Evolutionary conservation across 2,329 filamentous ascomycete species (phyloP), one percentile per base, ranked within the genome.

Genomic region (Chalaropsis thielavioides): DNA sequence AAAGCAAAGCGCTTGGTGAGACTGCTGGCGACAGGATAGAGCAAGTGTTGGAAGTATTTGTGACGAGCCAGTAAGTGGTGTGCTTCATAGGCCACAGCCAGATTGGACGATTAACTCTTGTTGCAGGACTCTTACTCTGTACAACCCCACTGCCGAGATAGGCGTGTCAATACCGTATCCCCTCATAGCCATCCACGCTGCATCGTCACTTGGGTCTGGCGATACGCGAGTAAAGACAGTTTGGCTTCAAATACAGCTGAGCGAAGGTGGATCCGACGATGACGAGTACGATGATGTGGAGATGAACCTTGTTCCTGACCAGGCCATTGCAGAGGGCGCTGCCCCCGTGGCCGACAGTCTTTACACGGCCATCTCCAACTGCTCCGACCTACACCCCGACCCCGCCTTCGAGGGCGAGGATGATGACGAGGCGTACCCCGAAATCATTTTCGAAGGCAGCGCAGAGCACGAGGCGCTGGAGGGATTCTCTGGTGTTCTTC

Each of bases 311-410:
- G 76, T 87, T 17, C 86, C 87, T 1, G 75, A 70, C 19, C 49
- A 72, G 4, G 64, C 71, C 15, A 51, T 22, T 67, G 69, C 7
- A 67, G 67, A n/a, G 73, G 70, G 27, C 67, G 68, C 27, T 2
- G 54, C 13, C 44, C 72, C 70, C 1, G 72, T 73, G 63, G 71
- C 73, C 4, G 66, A 69, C 0, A 77, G 79, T 63, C 78, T 90
- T 40, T 92, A 85, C 75, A 80, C 82, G 19, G 88, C 89, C 44
- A 83, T 92, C 68, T 85, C 87, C 1, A 81, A 80, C 24, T 92
- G 89, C 75, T 88, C 88, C 2, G 87, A 92, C 70, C 76, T 92
- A 15, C 85, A 92, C 71, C 88, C 88, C 0, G 88, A 91, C 69
- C 84, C 84, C 0, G 76, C 78, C n/a, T 76, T 78, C 10, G 82